phyloP scores from a whole-genome alignment of 352 stramenopile genomes.

The Globisporangium parvum region DNA sequence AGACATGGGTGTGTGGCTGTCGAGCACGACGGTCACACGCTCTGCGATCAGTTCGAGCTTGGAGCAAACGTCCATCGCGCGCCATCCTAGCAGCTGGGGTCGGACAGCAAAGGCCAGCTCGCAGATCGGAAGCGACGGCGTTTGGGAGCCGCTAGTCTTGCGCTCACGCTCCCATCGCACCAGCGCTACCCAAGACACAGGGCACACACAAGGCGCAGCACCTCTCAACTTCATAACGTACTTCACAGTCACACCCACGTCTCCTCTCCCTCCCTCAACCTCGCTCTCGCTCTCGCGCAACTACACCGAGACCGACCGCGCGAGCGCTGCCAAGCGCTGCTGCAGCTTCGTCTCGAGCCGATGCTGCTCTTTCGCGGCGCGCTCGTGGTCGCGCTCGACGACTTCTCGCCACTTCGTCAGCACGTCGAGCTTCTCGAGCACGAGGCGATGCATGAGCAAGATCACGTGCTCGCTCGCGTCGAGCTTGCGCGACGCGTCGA shows the following conservation, averaged over 20 bases:
- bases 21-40: too few species aligned
- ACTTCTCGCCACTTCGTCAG: conserved; percentile 54
- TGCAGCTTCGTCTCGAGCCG: conserved; percentile 53
- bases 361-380: conserved; percentile 39
- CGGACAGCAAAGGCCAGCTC: too few species aligned
- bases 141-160: too few species aligned
- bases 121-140: too few species aligned
- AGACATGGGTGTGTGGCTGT: too few species aligned
- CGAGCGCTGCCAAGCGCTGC: conserved; percentile 52
- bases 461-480: conserved; percentile 62
- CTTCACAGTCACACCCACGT: conserved; percentile 1
- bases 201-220: too few species aligned
- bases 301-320: conserved; percentile 51
- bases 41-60: too few species aligned
- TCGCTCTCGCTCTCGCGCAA: not conserved
- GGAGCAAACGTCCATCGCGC: too few species aligned
- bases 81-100: too few species aligned
- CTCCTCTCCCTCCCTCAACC: not conserved
- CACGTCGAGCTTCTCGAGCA: conserved; percentile 67
- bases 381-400: conserved; percentile 49
- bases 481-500: conserved; percentile 58
- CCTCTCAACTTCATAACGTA: conserved; percentile 3
- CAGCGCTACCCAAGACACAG: too few species aligned
- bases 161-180: too few species aligned
- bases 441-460: conserved; percentile 69